Evolutionary conservation across 768 basidiomycete species (phyloP).

Genomic region (Hygrocybe coccinea): DNA sequence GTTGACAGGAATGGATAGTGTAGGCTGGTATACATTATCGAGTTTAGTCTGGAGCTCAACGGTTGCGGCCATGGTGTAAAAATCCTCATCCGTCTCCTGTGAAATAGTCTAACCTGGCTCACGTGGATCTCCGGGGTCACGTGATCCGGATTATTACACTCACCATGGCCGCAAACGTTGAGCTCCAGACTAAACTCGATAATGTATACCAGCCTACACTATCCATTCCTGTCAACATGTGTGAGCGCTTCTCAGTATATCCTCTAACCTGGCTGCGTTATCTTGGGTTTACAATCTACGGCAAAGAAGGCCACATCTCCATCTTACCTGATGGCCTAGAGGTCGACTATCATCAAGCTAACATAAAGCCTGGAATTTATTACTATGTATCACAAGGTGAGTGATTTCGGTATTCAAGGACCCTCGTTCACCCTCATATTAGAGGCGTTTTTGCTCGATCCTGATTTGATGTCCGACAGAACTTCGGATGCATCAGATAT

Average conservation of each 20-base stretch:
- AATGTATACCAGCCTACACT: constrained; percentile 8
- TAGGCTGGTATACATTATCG: constrained; percentile 4
- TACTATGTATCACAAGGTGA: constrained; percentile 15
- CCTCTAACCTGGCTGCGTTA: constrained; percentile 18
- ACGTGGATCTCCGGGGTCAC: too few species aligned
- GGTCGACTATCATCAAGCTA: constrained; percentile 10
- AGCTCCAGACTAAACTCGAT: constrained; percentile 14
- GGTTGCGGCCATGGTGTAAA: constrained; percentile 1
- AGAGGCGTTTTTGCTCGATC: constrained; percentile 14
- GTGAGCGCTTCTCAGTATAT: constrained; percentile 16
- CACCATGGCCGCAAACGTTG: constrained; percentile 10
- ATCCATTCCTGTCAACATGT: constrained; percentile 16
- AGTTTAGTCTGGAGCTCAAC: neutral
- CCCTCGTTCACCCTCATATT: constrained; percentile 10
- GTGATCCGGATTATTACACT: too few species aligned
- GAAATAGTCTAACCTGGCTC: too few species aligned
- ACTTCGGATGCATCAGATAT: constrained; percentile 8
- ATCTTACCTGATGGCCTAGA: constrained; percentile 8
- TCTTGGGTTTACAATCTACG: constrained; percentile 16
- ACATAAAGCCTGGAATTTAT: constrained; percentile 16
- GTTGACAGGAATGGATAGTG: constrained; percentile 13
- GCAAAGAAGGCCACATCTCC: constrained; percentile 16
- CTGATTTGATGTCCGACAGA: constrained; percentile 18
- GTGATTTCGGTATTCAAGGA: constrained; percentile 9
- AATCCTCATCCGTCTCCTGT: too few species aligned